Base-by-base conservation (phyloP, 306 rosid genomes). In the apple (Malus domestica) region DNA sequence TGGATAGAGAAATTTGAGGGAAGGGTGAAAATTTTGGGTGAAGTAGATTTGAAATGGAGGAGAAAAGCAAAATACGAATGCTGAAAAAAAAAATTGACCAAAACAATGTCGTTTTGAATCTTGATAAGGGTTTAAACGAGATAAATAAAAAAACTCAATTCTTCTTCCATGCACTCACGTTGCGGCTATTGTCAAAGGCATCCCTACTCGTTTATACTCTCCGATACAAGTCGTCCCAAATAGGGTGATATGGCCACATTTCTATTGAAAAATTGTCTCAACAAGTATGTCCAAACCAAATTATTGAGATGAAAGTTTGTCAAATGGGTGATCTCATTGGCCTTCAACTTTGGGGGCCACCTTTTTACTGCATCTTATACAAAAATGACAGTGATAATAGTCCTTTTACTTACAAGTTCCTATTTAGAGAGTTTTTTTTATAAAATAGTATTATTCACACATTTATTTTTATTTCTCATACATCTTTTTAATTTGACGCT, bases 401-500 rank as follows among this genome's bases (percentile, higher is more conserved):
- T 66, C 11, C 20, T 66, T 66, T 20, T 2, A 3, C 29, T 4
- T 2, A 1, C 29, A 35, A 0, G 1, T 45, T 2, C n/a, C 14
- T 42, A 40, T 14, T 32, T 25, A 15, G 55, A 3, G 38, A 38
- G 27, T 2, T 8, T 59, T 23, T 73, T 16, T 25, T 2, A 42
- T 42, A 7, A 0, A 38, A 38, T 38, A 38, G 0, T 38, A 0
- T 38, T 38, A 38, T 38, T 38, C 0, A 38, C 0, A 38, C 42
- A 38, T 1, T 0, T 0, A 35, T 35, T 35, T 6, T 6, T 35
- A 35, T 8, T 35, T 35, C 0, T 35, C 0, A 6, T 8, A 35
- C 6, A 35, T 35, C 0, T 35, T 35, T 35, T 35, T 35, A 35
- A 35, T 35, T 35, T 35, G 9, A 0, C 2, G 0, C 2, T 35